Percentiles rank a stretch among this genome's conserved stretches.
Conservation (phyloP, 345 rosid species). For the Aquilaria yunnanensis region DNA sequence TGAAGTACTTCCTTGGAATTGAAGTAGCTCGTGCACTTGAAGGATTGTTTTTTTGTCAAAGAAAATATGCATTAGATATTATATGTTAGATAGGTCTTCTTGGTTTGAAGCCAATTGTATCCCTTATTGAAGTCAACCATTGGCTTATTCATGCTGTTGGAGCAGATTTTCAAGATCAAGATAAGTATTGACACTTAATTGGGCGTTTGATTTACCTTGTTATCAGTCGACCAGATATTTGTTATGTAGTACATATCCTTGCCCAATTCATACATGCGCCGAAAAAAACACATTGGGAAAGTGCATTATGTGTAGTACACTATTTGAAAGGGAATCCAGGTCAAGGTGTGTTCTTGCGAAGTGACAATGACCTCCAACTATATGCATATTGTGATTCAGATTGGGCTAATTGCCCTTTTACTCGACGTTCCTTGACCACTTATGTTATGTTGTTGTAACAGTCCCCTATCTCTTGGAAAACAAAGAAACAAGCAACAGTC, state of each 20-base stretch:
- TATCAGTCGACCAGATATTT: conserved; percentile 3
- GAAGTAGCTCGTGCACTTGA: neutral
- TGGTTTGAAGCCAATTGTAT: neutral
- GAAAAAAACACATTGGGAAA: neutral
- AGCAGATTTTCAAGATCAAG: neutral
- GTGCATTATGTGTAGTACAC: neutral
- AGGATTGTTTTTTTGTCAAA: neutral
- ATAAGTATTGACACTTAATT: conserved; percentile 1
- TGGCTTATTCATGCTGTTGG: neutral
- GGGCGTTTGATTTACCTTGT: conserved; percentile 8
- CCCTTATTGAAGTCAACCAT: neutral
- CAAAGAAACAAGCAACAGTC: too few species aligned
- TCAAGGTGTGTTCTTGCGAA: neutral
- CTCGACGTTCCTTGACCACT: neutral
- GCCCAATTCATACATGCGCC: conserved; percentile 9
- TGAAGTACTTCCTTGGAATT: conserved; percentile 3
- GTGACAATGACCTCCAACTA: neutral
- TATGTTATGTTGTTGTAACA: too few species aligned
- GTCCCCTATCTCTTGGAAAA: too few species aligned
- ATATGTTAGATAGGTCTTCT: neutral
- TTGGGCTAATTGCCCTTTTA: neutral
- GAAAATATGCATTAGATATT: conserved; percentile 1
- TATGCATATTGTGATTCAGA: neutral
- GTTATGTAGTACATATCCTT: neutral
- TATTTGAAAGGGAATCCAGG: neutral